These are phyloP conservation scores for Turritis glabra DNA, from an alignment of 345 rosid species.

Conservation along the genomic window DNA sequence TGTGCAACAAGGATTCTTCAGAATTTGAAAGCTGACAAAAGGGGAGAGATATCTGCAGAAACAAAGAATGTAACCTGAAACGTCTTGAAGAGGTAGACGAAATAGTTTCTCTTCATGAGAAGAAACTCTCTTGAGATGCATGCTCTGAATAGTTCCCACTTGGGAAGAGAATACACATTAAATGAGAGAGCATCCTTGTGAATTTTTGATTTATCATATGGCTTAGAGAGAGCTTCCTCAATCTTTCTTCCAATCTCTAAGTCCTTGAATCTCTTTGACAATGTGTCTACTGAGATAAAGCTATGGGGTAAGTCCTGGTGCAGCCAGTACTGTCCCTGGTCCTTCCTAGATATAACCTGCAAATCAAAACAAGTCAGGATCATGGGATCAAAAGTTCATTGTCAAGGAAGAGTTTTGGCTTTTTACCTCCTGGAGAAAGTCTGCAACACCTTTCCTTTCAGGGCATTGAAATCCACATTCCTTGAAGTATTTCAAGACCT, in stretches of 20 bases:
- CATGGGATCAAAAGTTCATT: background rate
- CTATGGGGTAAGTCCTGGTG: constrained; percentile 52
- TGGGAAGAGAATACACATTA: constrained; percentile 60
- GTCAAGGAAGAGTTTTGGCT: background rate
- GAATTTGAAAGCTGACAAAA: constrained; percentile 10
- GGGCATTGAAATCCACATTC: constrained; percentile 73
- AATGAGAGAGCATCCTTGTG: constrained; percentile 74
- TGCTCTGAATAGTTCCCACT: constrained; percentile 64
- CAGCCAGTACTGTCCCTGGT: constrained; percentile 86
- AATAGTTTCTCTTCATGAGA: constrained; percentile 89
- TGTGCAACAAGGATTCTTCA: constrained; percentile 31
- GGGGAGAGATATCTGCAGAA: background rate
- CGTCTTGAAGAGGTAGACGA: constrained; percentile 66
- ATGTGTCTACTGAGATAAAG: constrained; percentile 55
- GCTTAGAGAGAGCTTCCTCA: constrained; percentile 63
- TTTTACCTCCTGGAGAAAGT: constrained; percentile 77
- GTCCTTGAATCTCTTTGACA: constrained; percentile 66
- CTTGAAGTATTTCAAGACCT: constrained; percentile 60
- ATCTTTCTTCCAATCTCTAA: constrained; percentile 59
- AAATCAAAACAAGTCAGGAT: background rate
- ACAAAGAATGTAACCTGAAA: constrained; percentile 39
- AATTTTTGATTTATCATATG: constrained; percentile 67
- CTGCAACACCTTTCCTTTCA: constrained; percentile 77
- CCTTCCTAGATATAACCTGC: constrained; percentile 67
- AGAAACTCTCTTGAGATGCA: constrained; percentile 72